A percentile compares a stretch with the other conserved stretches of the same genome.
Evolutionary conservation across 352 stramenopile genomes (phyloP).

Genomic region (Globisporangium iwayamae): DNA sequence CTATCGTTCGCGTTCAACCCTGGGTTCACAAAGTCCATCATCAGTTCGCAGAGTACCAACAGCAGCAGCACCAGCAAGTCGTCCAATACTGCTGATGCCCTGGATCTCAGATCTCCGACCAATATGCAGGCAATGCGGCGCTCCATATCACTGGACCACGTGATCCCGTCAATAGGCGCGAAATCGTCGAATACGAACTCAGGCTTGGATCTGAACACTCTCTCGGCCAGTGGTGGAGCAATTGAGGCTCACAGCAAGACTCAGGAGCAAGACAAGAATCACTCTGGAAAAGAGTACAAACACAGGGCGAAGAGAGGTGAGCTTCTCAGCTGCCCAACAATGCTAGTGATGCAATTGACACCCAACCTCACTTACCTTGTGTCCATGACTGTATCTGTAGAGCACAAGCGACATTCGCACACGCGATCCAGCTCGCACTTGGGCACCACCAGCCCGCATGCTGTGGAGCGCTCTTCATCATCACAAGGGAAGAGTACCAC

Average conservation of each 20-base stretch:
- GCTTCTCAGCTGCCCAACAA: neutral
- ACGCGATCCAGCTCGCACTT: constrained; percentile 1
- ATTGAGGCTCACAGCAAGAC: neutral
- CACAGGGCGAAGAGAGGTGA: constrained; percentile 11
- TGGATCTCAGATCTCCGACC: neutral
- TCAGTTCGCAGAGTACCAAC: constrained; percentile 16
- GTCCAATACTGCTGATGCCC: neutral
- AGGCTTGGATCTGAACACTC: neutral
- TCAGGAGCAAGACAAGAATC: neutral
- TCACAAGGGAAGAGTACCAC: neutral
- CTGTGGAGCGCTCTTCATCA: neutral
- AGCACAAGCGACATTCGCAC: constrained; percentile 8
- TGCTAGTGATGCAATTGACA: neutral
- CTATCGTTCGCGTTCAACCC: constrained; percentile 46
- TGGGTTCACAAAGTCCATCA: constrained; percentile 26
- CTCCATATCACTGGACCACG: constrained; percentile 5
- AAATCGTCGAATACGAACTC: neutral
- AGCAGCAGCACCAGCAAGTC: constrained; percentile 6
- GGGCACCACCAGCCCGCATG: neutral
- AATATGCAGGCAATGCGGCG: constrained; percentile 1
- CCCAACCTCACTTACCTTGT: neutral
- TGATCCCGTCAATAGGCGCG: neutral
- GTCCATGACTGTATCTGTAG: neutral
- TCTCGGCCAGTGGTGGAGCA: neutral
- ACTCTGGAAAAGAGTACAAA: neutral